Percentiles rank a stretch among this genome's conserved stretches.
Conservation (phyloP, 176 grass and related monocot species). For the Eragrostis nindensis region DNA sequence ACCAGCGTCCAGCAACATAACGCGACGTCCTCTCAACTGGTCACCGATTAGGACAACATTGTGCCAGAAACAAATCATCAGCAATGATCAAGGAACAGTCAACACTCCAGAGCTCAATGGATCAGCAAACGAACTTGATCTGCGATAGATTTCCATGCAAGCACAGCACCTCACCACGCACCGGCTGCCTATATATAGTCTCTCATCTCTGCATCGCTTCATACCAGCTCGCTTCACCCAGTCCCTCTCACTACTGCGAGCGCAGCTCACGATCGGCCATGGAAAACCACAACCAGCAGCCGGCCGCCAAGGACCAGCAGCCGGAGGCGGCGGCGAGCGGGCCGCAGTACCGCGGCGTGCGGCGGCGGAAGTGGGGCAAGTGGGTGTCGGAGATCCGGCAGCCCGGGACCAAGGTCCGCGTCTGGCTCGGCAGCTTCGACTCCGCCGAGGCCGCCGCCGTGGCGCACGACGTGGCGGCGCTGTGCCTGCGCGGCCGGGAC, state of each 20-base stretch:
- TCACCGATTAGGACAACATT: not conserved
- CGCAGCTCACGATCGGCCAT: not conserved
- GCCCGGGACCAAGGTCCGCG: conserved; percentile 60
- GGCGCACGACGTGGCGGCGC: conserved; percentile 69
- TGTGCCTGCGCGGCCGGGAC: conserved; percentile 54
- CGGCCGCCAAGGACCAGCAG: not conserved
- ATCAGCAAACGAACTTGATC: not conserved
- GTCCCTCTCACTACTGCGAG: no score
- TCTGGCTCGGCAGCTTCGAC: conserved; percentile 78
- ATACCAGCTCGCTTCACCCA: no score
- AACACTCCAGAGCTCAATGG: no score
- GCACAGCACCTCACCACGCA: not conserved
- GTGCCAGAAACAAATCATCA: not conserved
- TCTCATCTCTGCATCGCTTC: no score
- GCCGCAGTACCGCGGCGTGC: conserved; percentile 52
- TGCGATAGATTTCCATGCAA: not conserved
- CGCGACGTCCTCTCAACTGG: conserved; percentile 28
- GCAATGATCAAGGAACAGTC: not conserved
- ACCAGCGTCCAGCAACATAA: no score
- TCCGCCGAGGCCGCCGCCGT: conserved; percentile 69
- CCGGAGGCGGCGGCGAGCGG: not conserved
- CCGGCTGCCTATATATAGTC: not conserved
- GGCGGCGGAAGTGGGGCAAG: conserved; percentile 72
- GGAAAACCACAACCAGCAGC: conserved; percentile 1
- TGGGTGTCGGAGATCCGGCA: conserved; percentile 81